A percentile compares a stretch with the other conserved stretches of the same genome.
Conservation (phyloP, 2,329 filamentous ascomycete genomes). For the Neoascochyta sp. region DNA sequence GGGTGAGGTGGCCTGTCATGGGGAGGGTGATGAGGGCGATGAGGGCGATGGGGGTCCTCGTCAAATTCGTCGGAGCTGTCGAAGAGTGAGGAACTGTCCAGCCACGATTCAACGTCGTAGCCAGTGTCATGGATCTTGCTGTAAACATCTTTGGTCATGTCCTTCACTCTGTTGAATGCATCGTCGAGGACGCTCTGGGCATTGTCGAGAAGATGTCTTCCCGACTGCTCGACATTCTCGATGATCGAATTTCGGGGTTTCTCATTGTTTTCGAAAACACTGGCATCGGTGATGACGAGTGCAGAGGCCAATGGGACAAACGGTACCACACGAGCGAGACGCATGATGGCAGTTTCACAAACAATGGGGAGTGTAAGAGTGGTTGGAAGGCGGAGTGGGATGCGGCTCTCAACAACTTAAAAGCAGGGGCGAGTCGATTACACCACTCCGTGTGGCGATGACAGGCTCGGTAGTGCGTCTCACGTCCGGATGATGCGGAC, state of each 20-base stretch:
- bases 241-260: constrained; percentile 22
- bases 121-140: constrained; percentile 44
- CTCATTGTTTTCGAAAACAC: constrained; percentile 42
- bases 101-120: constrained; percentile 49
- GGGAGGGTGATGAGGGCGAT: too few species aligned
- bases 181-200: constrained; percentile 43
- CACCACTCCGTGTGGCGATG: constrained; percentile 24
- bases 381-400: constrained; percentile 6
- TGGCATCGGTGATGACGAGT: constrained; percentile 52
- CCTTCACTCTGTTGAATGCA: constrained; percentile 41
- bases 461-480: constrained; percentile 5
- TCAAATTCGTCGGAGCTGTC: constrained; percentile 36
- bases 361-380: too few species aligned
- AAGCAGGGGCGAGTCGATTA: constrained; percentile 28
- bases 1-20: constrained; percentile 31
- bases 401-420: constrained; percentile 11
- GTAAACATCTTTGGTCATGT: constrained; percentile 37
- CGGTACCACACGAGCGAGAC: constrained; percentile 47
- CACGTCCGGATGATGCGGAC: constrained; percentile 8
- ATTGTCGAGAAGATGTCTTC: constrained; percentile 15
- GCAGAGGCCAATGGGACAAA: constrained; percentile 50
- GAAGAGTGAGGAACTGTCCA: constrained; percentile 36
- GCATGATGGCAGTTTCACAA: constrained; percentile 44
- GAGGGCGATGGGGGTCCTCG: constrained; percentile 33
- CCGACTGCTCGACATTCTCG: constrained; percentile 6